Evolutionary conservation across 345 rosid genomes (phyloP).

Genomic region (Eucalyptus tenuipes): DNA sequence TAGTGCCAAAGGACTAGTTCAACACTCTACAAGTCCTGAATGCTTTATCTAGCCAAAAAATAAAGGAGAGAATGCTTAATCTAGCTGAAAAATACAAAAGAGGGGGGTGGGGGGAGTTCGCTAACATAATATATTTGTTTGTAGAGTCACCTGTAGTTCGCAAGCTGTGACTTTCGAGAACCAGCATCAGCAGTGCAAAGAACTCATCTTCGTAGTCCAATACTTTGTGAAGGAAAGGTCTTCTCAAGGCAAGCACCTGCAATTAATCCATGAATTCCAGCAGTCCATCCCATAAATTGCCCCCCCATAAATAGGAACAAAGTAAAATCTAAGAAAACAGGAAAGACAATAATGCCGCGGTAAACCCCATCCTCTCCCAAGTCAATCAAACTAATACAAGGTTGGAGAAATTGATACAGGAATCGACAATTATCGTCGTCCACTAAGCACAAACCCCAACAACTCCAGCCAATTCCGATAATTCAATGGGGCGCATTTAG

Average conservation of each 20-base stretch:
- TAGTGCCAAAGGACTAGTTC: not conserved
- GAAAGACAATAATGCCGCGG: not conserved
- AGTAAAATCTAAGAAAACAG: not conserved
- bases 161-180: slow-evolving; percentile 91
- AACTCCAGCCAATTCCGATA: not conserved
- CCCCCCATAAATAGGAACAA: not conserved
- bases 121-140: not conserved
- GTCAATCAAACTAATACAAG: not conserved
- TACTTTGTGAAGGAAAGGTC: slow-evolving; percentile 80
- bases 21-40: not conserved
- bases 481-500: not conserved
- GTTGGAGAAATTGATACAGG: not conserved
- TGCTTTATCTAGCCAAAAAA: not conserved
- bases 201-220: slow-evolving; percentile 95
- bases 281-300: not conserved
- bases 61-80: not conserved
- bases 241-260: slow-evolving; percentile 87
- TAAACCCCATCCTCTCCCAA: not conserved
- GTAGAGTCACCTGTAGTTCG: slow-evolving; percentile 68
- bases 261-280: not conserved
- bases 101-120: fast-evolving
- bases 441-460: not conserved
- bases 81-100: too few species aligned
- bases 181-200: slow-evolving; percentile 77
- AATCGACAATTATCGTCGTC: not conserved